Evolutionary conservation across 768 basidiomycete species (phyloP).

Genomic region (Coprinopsis sp.): DNA sequence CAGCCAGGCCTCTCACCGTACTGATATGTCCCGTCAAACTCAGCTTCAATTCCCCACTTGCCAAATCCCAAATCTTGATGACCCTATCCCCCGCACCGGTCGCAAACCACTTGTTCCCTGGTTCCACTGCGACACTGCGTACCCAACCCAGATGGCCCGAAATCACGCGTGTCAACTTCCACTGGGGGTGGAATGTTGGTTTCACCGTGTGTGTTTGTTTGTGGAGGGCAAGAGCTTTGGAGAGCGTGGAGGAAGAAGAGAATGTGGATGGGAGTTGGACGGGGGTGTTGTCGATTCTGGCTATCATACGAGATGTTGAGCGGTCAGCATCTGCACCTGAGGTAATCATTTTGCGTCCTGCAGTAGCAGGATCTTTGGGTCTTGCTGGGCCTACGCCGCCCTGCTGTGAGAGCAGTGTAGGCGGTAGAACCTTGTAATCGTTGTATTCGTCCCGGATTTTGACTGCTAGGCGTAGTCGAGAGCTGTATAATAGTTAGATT

Average conservation of each 20-base stretch:
- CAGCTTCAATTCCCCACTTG: conserved; percentile 95
- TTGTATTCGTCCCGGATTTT: conserved; percentile 91
- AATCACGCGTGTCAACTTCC: conserved; percentile 96
- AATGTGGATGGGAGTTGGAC: conserved; percentile 67
- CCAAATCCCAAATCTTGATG: conserved; percentile 98
- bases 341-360: conserved; percentile 64
- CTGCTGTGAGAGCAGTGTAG: conserved; percentile 77
- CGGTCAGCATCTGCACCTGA: conserved; percentile 49
- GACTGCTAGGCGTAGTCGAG: conserved; percentile 69
- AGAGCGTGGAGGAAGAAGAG: conserved; percentile 57
- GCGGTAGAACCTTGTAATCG: conserved; percentile 79
- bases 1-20: conserved; percentile 91
- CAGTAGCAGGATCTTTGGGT: conserved; percentile 49
- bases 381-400: conserved; percentile 75
- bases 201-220: conserved; percentile 93
- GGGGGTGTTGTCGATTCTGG: conserved; percentile 72
- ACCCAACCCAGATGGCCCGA: conserved; percentile 99
- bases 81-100: conserved; percentile 97
- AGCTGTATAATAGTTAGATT: conserved; percentile 33
- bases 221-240: conserved; percentile 87
- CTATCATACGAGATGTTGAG: conserved; percentile 64
- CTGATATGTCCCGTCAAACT: conserved; percentile 97
- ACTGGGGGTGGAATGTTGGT: conserved; percentile 92
- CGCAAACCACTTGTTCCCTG: conserved; percentile 98
- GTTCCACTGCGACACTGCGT: conserved; percentile 91